Percentiles rank a stretch among this genome's conserved stretches.
These are phyloP conservation scores for Pleurotus sapidus DNA, from an alignment of 768 basidiomycete species.

Conservation along the genomic window DNA sequence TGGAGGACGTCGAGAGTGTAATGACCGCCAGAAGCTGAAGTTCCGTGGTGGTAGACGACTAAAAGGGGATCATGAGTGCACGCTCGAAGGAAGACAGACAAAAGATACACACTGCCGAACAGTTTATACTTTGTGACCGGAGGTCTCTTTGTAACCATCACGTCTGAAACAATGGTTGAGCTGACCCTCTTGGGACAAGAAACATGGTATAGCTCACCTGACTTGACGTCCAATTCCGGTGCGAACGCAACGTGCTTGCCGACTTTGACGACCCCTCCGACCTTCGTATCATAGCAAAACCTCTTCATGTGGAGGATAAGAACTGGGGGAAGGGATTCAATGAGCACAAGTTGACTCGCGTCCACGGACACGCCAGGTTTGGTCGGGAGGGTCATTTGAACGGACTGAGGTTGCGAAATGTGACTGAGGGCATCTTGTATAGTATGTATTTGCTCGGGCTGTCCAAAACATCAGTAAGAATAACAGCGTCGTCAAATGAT, in stretches of 20 bases:
- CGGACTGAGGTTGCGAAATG: constrained; percentile 75
- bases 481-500: not conserved
- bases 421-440: constrained; percentile 81
- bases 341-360: constrained; percentile 58
- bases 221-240: constrained; percentile 72
- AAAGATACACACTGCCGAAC: constrained; percentile 64
- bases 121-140: constrained; percentile 67
- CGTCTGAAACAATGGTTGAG: constrained; percentile 34
- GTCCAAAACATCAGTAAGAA: constrained; percentile 5
- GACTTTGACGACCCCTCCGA: constrained; percentile 81
- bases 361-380: constrained; percentile 62
- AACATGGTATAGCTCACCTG: constrained; percentile 40
- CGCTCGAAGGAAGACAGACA: not conserved
- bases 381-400: constrained; percentile 66
- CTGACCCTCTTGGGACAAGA: not conserved
- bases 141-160: constrained; percentile 51
- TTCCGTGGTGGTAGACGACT: constrained; percentile 94
- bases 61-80: not conserved
- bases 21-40: constrained; percentile 88
- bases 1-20: constrained; percentile 92
- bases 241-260: constrained; percentile 79
- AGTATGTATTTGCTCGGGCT: constrained; percentile 72
- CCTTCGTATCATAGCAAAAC: constrained; percentile 79
- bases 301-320: constrained; percentile 89
- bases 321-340: constrained; percentile 82